These are phyloP conservation scores for Closterium sp. DNA, from an alignment of 139 green algal species.

Conservation along the genomic window DNA sequence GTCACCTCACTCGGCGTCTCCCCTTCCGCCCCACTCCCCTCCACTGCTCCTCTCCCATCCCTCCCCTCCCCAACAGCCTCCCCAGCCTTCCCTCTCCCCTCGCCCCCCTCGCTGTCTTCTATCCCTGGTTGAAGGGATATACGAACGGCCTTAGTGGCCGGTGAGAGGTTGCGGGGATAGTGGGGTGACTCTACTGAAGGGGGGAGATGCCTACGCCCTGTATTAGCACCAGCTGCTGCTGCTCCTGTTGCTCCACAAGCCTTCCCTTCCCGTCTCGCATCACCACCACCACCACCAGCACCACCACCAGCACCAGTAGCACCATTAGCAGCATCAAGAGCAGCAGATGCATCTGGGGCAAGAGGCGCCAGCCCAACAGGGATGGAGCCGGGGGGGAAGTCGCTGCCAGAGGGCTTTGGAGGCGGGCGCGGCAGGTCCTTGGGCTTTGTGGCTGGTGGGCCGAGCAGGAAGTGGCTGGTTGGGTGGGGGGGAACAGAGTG, in stretches of 20 bases:
- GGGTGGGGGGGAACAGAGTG: not conserved
- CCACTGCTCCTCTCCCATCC: not conserved
- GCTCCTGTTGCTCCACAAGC: not conserved
- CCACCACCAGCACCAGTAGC: no score
- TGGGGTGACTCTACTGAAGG: not conserved
- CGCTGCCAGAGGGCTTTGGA: not conserved
- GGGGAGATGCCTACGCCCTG: not conserved
- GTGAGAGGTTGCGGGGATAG: not conserved
- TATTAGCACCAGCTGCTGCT: not conserved
- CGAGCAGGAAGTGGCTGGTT: not conserved
- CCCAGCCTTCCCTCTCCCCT: not conserved
- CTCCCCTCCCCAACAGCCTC: not conserved
- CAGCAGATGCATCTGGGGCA: not conserved
- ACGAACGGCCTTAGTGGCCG: not conserved
- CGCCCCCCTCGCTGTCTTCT: not conserved
- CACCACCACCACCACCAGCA: not conserved
- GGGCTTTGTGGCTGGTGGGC: not conserved
- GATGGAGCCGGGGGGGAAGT: not conserved
- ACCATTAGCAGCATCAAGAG: not conserved
- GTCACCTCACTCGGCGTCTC: not conserved
- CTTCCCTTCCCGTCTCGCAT: not conserved
- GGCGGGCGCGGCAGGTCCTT: slow-evolving; percentile 4
- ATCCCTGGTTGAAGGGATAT: not conserved
- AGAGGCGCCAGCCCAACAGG: not conserved
- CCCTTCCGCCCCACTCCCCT: not conserved